Conservation (phyloP, 2,329 filamentous ascomycete species). For the Hypoxylon sp. region DNA sequence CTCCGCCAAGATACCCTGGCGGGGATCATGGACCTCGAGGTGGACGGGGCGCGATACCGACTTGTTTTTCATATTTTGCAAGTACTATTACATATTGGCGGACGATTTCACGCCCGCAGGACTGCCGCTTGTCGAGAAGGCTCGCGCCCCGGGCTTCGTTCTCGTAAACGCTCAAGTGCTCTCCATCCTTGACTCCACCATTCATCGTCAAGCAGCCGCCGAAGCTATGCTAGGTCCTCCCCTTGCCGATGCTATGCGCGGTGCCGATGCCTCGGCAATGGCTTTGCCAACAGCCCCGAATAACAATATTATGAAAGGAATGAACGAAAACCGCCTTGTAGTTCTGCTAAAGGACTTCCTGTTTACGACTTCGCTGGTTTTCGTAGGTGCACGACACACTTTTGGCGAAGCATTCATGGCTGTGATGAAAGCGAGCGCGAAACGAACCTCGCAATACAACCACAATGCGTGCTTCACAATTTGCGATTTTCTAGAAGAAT, state of each 20-base stretch:
- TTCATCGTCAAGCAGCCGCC: slow-evolving; percentile 76
- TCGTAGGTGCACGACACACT: slow-evolving; percentile 67
- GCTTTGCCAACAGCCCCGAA: slow-evolving; percentile 71
- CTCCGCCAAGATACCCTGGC: slow-evolving; percentile 82
- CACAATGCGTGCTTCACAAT: slow-evolving; percentile 87
- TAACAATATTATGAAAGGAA: slow-evolving; percentile 77
- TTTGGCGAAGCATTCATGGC: slow-evolving; percentile 82
- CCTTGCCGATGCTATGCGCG: slow-evolving; percentile 59
- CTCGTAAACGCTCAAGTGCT: slow-evolving; percentile 86
- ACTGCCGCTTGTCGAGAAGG: slow-evolving; percentile 66
- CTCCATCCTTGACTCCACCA: slow-evolving; percentile 81
- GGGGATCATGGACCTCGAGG: slow-evolving; percentile 83
- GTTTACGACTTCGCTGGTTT: slow-evolving; percentile 57
- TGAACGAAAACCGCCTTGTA: slow-evolving; percentile 90
- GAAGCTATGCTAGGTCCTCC: slow-evolving; percentile 60
- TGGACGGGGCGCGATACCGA: slow-evolving; percentile 92
- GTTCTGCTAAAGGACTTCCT: slow-evolving; percentile 86
- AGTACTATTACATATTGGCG: slow-evolving; percentile 84
- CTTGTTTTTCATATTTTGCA: slow-evolving; percentile 90
- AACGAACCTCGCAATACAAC: slow-evolving; percentile 82
- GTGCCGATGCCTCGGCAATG: slow-evolving; percentile 74
- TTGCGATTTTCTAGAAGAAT: slow-evolving; percentile 91
- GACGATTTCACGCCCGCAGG: slow-evolving; percentile 75
- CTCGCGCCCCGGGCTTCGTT: slow-evolving; percentile 79
- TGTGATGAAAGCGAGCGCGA: slow-evolving; percentile 78